A percentile compares a stretch with the other conserved stretches of the same genome.
phyloP scores from a whole-genome alignment of 2,329 filamentous ascomycete species.

The Lachnellula suecica region DNA sequence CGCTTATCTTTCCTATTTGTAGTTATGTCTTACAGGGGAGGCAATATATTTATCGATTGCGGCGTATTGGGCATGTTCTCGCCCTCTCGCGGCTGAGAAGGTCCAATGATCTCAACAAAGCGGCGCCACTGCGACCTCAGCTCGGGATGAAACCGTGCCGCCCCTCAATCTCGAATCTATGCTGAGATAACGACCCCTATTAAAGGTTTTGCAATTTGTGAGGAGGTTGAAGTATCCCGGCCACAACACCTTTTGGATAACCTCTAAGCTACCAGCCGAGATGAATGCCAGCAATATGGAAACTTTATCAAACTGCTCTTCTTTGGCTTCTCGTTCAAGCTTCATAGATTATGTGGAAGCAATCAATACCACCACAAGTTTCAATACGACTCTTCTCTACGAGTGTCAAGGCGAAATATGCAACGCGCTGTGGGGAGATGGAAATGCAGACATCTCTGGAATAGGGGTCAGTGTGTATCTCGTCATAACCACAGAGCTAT shows the following conservation, averaged over 20 bases:
- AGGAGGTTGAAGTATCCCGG: too few relatives aligned
- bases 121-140: too few relatives aligned
- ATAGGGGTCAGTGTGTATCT: conserved; percentile 8
- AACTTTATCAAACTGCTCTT: conserved; percentile 1
- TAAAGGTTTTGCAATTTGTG: too few relatives aligned
- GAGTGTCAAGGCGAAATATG: conserved; percentile 12
- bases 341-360: conserved; percentile 12
- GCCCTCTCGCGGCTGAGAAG: too few relatives aligned
- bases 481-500: background rate
- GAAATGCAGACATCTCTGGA: conserved; percentile 16
- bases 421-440: conserved; percentile 14
- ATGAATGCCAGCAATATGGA: background rate
- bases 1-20: too few relatives aligned
- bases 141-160: too few relatives aligned
- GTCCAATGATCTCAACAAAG: too few relatives aligned
- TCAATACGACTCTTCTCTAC: conserved; percentile 2
- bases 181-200: too few relatives aligned
- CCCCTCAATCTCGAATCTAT: too few relatives aligned
- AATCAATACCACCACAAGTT: conserved; percentile 8
- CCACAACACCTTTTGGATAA: background rate
- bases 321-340: background rate
- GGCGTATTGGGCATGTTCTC: too few relatives aligned
- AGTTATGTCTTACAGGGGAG: too few relatives aligned
- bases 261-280: background rate
- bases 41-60: too few relatives aligned